These are phyloP conservation scores for Botrytis porri DNA, from an alignment of 2,329 filamentous ascomycete genomes.

Conservation along the genomic window DNA sequence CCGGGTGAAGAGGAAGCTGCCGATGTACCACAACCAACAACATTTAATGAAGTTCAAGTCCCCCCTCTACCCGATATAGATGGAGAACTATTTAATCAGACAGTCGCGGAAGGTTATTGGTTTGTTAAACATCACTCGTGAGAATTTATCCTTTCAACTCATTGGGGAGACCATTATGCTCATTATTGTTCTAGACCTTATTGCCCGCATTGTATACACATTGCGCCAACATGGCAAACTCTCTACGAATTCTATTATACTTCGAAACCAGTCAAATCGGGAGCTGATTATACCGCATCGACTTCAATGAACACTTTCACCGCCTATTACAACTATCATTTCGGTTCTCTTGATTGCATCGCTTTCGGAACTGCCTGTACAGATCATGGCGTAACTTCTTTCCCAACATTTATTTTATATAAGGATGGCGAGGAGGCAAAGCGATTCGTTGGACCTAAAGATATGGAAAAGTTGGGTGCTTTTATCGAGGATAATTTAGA, in stretches of 20 bases:
- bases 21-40: constrained; percentile 39
- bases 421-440: constrained; percentile 71
- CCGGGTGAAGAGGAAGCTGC: constrained; percentile 31
- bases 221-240: constrained; percentile 85
- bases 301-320: constrained; percentile 60
- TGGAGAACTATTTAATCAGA: constrained; percentile 43
- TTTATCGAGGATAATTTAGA: constrained; percentile 77
- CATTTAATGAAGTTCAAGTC: constrained; percentile 51
- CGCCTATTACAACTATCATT: constrained; percentile 84
- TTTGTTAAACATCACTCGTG: constrained; percentile 40
- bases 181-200: constrained; percentile 31
- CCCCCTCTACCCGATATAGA: constrained; percentile 49
- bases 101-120: constrained; percentile 37
- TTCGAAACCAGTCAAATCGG: constrained; percentile 60
- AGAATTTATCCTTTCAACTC: constrained; percentile 15
- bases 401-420: constrained; percentile 75
- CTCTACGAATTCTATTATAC: constrained; percentile 88
- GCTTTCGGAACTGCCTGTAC: constrained; percentile 77
- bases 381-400: constrained; percentile 64
- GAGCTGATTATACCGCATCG: constrained; percentile 42
- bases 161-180: background rate
- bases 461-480: constrained; percentile 62
- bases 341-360: constrained; percentile 81
- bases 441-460: constrained; percentile 62
- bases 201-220: constrained; percentile 41